Evolutionary conservation across 2,329 filamentous ascomycete genomes (phyloP).

Genomic region (Mariannaea sp.): DNA sequence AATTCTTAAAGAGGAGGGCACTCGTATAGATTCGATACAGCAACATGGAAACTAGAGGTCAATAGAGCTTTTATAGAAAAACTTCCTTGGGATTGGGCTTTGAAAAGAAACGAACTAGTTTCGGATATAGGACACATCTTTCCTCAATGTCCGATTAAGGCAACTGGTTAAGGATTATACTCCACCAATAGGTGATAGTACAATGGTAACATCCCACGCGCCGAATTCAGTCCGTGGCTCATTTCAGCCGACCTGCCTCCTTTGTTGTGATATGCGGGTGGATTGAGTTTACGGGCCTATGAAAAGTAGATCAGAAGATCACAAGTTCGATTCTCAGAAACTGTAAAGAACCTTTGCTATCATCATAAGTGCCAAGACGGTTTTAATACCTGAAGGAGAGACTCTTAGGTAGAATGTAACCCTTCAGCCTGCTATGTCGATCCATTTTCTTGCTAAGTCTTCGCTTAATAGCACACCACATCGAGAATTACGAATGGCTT

Average conservation of each 20-base stretch:
- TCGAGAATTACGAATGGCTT: conserved; percentile 4
- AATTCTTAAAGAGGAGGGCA: neutral
- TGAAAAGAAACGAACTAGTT: neutral
- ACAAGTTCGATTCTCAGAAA: neutral
- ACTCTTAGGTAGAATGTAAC: neutral
- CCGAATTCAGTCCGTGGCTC: neutral
- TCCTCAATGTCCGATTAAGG: neutral
- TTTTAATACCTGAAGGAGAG: neutral
- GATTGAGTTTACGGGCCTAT: neutral
- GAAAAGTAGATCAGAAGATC: neutral
- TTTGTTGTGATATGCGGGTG: neutral
- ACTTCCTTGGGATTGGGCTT: neutral
- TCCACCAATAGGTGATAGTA: neutral
- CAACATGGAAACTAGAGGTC: neutral
- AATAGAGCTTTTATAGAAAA: neutral
- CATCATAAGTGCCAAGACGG: conserved; percentile 10
- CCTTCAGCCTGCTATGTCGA: neutral
- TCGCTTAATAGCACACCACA: neutral
- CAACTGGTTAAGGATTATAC: neutral
- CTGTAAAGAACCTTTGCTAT: conserved; percentile 1
- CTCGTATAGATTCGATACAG: neutral
- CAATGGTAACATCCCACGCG: neutral
- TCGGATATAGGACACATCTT: neutral
- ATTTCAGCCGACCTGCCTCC: neutral
- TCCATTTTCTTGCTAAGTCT: neutral